Evolutionary conservation across 1,284 basidiomycete species (phyloP), one percentile per base, ranked within the genome.

Genomic region (Vanrija sp.): DNA sequence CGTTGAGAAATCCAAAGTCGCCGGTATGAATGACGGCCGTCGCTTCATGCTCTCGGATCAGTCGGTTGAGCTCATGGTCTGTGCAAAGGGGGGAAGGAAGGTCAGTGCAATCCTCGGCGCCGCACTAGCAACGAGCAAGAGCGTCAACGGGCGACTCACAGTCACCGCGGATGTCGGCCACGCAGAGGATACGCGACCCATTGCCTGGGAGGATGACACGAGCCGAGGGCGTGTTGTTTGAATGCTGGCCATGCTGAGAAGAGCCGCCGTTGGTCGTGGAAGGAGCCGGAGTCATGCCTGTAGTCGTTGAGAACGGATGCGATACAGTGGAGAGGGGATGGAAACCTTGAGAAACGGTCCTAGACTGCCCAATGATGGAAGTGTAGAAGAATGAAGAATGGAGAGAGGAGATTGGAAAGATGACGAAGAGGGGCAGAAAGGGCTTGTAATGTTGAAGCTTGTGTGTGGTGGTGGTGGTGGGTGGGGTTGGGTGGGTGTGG

Each of bases 1-100:
- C 78, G 74, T 93, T 91, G 76, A 96, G 96, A 77, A 98, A 97
- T 54, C 96, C 96, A 85, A 98, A 98, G 80, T 99, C 96, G 53
- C 96, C 96, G 0, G 94, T 97, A 75, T 98, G 95, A 60, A 99
- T 90, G 74, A 98, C 88, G 19, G 93, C 95, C 56, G 87, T 84
- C n/a, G 91, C 92, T 68, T 87, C 86, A 53, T 84, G 84, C 67
- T 96, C 91, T 49, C 86, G 80, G 31, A 94, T 94, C 55, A 97
- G 85, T 70, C 89, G 84, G 75, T 97, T 98, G 69, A 98, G 83
- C 50, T 84, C 84, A 53, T 88, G 90, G 58, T 66, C 72, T 74
- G 66, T 60, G 63, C 61, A 31, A 23, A 51, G 27, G 42, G 45
- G 36, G 45, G 23, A 23, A 31, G 22, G 14, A 18, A 37, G 16